Evolutionary conservation across 2,329 filamentous ascomycete species (phyloP).

Genomic region (Chrysoporthe puriensis): DNA sequence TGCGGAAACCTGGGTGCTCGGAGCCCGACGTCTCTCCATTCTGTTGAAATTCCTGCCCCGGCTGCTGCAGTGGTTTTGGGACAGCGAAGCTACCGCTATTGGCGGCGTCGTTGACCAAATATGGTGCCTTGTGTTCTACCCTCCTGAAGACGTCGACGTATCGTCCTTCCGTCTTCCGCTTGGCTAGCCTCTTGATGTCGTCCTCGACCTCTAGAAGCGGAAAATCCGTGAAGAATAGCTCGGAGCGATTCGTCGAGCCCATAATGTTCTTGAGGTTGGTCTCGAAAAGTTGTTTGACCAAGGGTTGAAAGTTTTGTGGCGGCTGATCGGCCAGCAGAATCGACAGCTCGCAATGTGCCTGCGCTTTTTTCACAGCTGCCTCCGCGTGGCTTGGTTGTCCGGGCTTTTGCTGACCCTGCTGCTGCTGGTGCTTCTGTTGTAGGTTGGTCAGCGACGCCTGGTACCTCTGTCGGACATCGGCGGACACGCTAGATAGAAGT

Average conservation of each 20-base stretch:
- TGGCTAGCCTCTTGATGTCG: slow-evolving; percentile 52
- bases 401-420: slow-evolving; percentile 43
- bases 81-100: neutral
- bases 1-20: slow-evolving; percentile 41
- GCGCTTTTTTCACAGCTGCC: slow-evolving; percentile 48
- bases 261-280: slow-evolving; percentile 62
- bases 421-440: slow-evolving; percentile 51
- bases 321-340: slow-evolving; percentile 55
- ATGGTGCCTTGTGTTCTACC: slow-evolving; percentile 60
- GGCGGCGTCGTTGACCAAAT: slow-evolving; percentile 35
- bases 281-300: slow-evolving; percentile 69
- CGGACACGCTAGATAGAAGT: slow-evolving; percentile 55
- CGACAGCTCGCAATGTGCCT: slow-evolving; percentile 53
- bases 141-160: slow-evolving; percentile 63
- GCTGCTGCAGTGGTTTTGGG: slow-evolving; percentile 17
- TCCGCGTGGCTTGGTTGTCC: slow-evolving; percentile 43
- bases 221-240: slow-evolving; percentile 75
- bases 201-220: slow-evolving; percentile 68
- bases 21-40: slow-evolving; percentile 48
- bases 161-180: slow-evolving; percentile 41
- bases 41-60: slow-evolving; percentile 22
- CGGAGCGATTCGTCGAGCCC: slow-evolving; percentile 63
- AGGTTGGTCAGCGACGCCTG: slow-evolving; percentile 48
- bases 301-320: slow-evolving; percentile 51
- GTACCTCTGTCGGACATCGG: slow-evolving; percentile 57